Conservation (phyloP, 495 filamentous ascomycete genomes). For the Viridothelium virens region DNA sequence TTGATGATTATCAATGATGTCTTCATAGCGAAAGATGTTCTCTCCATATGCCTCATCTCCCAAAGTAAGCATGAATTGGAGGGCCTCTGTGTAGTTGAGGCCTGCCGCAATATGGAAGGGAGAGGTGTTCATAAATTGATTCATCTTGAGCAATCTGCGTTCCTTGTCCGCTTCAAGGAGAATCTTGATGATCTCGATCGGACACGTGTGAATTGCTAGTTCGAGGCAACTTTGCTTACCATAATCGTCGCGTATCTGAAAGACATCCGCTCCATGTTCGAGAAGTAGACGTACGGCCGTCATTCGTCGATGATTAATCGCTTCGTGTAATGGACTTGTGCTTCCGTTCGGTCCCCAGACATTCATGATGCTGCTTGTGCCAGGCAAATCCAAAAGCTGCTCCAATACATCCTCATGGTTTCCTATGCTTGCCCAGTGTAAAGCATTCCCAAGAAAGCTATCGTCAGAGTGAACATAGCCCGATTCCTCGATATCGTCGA, state of each 20-base stretch:
- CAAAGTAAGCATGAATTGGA: slow-evolving; percentile 4
- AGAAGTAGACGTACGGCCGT: background rate
- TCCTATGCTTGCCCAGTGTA: slow-evolving; percentile 9
- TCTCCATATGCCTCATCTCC: slow-evolving; percentile 3
- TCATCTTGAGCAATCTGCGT: background rate
- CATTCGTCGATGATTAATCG: background rate
- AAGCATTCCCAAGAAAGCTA: background rate
- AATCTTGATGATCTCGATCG: slow-evolving; percentile 4
- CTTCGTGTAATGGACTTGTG: background rate
- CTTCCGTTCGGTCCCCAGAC: background rate
- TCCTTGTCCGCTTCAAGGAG: background rate
- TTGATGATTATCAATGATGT: background rate
- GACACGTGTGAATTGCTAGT: background rate
- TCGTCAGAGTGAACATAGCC: background rate
- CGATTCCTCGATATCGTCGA: slow-evolving; percentile 1
- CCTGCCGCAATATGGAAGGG: slow-evolving; percentile 1
- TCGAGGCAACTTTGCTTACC: background rate
- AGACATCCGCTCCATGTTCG: slow-evolving; percentile 2
- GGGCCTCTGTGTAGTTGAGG: background rate
- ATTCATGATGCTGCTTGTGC: slow-evolving; percentile 1
- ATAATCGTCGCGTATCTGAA: background rate
- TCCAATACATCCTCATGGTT: background rate
- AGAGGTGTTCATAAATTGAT: slow-evolving; percentile 10
- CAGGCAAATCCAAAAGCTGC: background rate
- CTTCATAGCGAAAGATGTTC: slow-evolving; percentile 4